Evolutionary conservation across 108 stramenopile genomes (phyloP).

Genomic region (Pseudonitzschia delicatissima): DNA sequence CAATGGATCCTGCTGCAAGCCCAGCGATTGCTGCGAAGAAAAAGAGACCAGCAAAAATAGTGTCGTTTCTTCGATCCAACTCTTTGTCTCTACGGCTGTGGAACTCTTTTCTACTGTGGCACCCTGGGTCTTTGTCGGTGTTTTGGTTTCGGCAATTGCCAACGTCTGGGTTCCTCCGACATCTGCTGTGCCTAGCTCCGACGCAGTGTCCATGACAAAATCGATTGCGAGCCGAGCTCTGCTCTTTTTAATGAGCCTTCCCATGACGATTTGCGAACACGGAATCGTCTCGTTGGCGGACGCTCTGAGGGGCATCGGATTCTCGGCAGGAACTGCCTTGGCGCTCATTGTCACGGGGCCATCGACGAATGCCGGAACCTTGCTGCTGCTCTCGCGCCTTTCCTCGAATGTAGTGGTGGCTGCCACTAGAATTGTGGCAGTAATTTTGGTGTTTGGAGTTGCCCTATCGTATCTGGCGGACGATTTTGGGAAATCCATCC

Average conservation of each 20-base stretch:
- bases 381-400: background rate
- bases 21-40: background rate
- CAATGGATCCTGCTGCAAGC: background rate
- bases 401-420: background rate
- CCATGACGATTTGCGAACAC: slow-evolving; percentile 13
- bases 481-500: background rate
- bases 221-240: background rate
- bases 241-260: background rate
- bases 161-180: background rate
- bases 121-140: background rate
- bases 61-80: background rate
- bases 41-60: no score
- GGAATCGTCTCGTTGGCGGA: slow-evolving; percentile 8
- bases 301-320: background rate
- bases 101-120: background rate
- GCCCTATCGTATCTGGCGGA: slow-evolving; percentile 1
- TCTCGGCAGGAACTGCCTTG: background rate
- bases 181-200: background rate
- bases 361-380: background rate
- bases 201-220: background rate
- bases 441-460: background rate
- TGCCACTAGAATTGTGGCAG: background rate
- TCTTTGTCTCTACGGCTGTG: background rate
- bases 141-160: background rate
- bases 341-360: slow-evolving; percentile 8